Base-by-base conservation (phyloP, 805 yeast species). In the Jamesozyma lodderae region DNA sequence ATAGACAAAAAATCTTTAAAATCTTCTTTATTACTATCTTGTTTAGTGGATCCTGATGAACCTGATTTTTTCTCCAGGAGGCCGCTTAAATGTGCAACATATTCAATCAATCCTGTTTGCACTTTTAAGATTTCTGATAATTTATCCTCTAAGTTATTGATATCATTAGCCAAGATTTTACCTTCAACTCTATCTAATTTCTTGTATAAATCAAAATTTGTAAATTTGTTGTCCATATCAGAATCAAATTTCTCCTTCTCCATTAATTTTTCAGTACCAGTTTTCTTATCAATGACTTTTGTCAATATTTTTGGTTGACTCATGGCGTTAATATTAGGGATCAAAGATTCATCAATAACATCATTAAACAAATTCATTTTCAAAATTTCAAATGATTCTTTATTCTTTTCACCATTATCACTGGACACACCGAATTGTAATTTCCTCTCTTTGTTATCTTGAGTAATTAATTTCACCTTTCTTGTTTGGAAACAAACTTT, bases 401-500 rank as follows among this genome's bases (percentile, higher is more conserved):
- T 64, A 1, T 51, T 52, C 30, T 62, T 51, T 11, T 58, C 52
- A 4, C 62, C 67, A 22, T 73, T 61, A 15, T 51, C 51, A 1
- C 79, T 82, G 24, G 79, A 63, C 4, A 73, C 60, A 41, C 86
- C 86, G 33, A 81, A 41, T 34, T 60, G 66, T 42, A 71, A 66
- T 16, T 45, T 40, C 8, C 22, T 19, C 11, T 23, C 8, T 14
- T 19, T 7, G 24, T 21, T 17, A 18, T 13, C 13, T 11, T 14
- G 17, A 18, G n/a, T 15, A 14, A 30, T 18, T 15, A 81, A 52
- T 25, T 59, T 52, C 26, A 81, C 62, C 38, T 72, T 58, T 41
- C 73, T 70, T 0, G 87, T 77, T 56, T 77, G 77, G 58, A 81
- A 74, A 52, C 87, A 77, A 40, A 82, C 65, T 47, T 71, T 75